These are phyloP conservation scores for Geum urbanum DNA, from an alignment of 306 rosid genomes.

Conservation along the genomic window DNA sequence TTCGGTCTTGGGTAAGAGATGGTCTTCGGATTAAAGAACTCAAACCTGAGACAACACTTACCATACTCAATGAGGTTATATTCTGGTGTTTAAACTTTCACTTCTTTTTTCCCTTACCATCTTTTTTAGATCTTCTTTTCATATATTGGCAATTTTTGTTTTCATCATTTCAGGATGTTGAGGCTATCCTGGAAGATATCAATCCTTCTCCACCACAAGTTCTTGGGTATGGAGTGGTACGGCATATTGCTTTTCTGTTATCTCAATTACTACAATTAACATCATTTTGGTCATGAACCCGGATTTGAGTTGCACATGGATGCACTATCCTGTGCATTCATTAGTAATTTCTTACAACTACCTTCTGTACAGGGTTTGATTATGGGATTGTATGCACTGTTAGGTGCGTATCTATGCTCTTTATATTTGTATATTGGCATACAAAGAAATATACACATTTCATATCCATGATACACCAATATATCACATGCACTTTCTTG, in stretches of 20 bases:
- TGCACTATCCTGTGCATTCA: constrained; percentile 18
- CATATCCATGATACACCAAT: background rate
- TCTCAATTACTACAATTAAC: constrained; percentile 18
- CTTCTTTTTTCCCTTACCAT: background rate
- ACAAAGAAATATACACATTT: too few species aligned
- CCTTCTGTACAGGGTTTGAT: constrained; percentile 59
- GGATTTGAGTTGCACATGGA: background rate
- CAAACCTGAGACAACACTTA: constrained; percentile 69
- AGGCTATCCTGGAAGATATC: constrained; percentile 79
- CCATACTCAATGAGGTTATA: constrained; percentile 72
- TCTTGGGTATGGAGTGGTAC: constrained; percentile 75
- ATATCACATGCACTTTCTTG: background rate
- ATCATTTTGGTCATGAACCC: constrained; percentile 10
- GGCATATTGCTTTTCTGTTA: constrained; percentile 28
- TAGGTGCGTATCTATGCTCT: constrained; percentile 44
- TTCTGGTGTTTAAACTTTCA: background rate
- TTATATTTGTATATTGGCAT: background rate
- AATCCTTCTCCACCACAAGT: constrained; percentile 63
- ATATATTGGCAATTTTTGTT: constrained; percentile 17
- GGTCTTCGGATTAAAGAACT: constrained; percentile 90
- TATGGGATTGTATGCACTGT: constrained; percentile 55
- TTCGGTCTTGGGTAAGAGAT: constrained; percentile 69
- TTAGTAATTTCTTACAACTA: constrained; percentile 25
- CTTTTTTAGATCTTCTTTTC: background rate
- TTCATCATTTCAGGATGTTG: constrained; percentile 70